These are phyloP conservation scores for Blastocystis sp. DNA, from an alignment of 352 stramenopile genomes.

Conservation along the genomic window DNA sequence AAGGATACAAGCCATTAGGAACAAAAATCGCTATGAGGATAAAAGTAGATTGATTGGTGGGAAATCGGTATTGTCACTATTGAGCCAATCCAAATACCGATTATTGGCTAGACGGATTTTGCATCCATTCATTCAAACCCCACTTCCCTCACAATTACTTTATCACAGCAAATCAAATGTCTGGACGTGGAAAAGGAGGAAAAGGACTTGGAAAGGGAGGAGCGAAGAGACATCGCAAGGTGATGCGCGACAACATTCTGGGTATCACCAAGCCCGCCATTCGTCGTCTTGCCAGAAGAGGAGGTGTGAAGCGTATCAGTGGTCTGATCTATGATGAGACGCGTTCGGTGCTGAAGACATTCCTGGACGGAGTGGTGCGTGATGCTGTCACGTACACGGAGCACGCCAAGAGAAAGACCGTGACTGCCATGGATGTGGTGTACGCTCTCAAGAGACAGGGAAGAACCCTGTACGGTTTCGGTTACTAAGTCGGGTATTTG, in stretches of 20 bases:
- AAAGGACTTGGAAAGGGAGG: constrained; percentile 73
- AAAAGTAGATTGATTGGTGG: no score
- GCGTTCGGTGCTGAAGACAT: constrained; percentile 90
- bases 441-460: constrained; percentile 91
- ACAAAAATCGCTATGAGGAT: no score
- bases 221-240: constrained; percentile 74
- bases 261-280: constrained; percentile 85
- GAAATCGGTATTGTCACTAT: no score
- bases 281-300: constrained; percentile 88
- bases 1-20: constrained; percentile 28
- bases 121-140: background rate
- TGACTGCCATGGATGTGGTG: constrained; percentile 93
- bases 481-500: constrained; percentile 58
- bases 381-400: constrained; percentile 88
- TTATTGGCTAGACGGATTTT: no score
- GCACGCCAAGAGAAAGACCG: constrained; percentile 85
- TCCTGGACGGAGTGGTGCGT: constrained; percentile 93
- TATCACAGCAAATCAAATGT: constrained; percentile 63
- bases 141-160: background rate
- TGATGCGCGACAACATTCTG: constrained; percentile 77
- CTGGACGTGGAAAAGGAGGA: constrained; percentile 71
- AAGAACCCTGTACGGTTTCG: constrained; percentile 84
- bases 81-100: background rate
- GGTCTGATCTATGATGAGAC: constrained; percentile 96
- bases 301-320: constrained; percentile 90